phyloP scores from a whole-genome alignment of 139 green algal species.

The Marvania coccoides region DNA sequence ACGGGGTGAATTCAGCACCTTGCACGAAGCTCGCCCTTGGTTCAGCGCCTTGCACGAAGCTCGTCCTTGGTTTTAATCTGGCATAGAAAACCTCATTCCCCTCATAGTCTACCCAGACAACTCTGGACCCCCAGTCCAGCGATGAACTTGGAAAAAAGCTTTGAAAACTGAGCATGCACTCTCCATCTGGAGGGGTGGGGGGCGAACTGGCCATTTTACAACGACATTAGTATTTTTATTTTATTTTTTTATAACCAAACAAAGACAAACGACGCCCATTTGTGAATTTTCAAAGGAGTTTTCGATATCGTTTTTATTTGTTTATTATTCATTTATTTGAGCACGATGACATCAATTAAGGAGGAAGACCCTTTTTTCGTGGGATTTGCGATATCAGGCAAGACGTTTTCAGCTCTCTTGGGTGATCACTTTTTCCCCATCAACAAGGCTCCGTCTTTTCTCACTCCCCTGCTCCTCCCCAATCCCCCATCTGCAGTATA shows the following conservation, averaged over 20 bases:
- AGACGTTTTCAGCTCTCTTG: not conserved
- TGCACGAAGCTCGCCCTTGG: not conserved
- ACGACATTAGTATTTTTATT: no score
- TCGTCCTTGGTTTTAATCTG: not conserved
- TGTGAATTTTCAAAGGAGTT: no score
- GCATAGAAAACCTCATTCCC: slow-evolving; percentile 17
- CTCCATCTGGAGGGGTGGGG: not conserved
- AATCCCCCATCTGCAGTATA: not conserved
- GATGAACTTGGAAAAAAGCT: no score
- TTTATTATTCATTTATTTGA: no score
- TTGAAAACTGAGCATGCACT: not conserved
- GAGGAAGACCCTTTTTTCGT: slow-evolving; percentile 17
- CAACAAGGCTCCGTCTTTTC: not conserved
- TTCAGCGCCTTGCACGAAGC: slow-evolving; percentile 12
- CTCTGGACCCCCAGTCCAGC: no score
- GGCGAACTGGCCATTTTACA: not conserved
- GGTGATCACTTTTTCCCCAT: slow-evolving; percentile 1
- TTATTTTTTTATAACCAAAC: no score
- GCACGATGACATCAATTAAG: no score
- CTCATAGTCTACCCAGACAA: slow-evolving; percentile 35
- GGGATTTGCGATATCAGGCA: slow-evolving; percentile 23
- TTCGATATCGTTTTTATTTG: no score
- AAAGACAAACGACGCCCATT: no score
- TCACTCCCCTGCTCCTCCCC: not conserved
- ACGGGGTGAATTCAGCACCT: no score